phyloP scores from a whole-genome alignment of 768 basidiomycete genomes.

The Gelatoporia subvermispora region DNA sequence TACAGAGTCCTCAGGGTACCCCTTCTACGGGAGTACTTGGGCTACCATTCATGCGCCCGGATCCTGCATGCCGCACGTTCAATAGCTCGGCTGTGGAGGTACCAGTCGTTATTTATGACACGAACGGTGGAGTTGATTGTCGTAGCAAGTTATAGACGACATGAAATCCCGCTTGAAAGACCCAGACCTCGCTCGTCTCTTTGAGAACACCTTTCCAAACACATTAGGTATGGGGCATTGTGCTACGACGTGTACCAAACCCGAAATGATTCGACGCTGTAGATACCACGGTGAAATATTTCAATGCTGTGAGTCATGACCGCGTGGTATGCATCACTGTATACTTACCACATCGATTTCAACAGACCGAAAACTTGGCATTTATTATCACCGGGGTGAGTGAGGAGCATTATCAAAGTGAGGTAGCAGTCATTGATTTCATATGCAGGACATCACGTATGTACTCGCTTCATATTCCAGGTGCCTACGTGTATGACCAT shows the following conservation, averaged over 20 bases:
- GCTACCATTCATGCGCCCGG: conserved; percentile 71
- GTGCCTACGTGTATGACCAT: conserved; percentile 1
- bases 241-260: neutral
- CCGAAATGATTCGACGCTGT: neutral
- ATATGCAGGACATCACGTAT: conserved; percentile 74
- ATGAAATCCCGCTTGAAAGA: conserved; percentile 71
- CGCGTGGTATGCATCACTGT: neutral
- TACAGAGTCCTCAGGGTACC: conserved; percentile 54
- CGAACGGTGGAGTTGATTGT: neutral
- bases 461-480: conserved; percentile 19
- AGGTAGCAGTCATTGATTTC: no score
- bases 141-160: conserved; percentile 66
- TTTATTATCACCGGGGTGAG: conserved; percentile 78
- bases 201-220: conserved; percentile 81
- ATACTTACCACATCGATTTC: neutral
- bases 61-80: conserved; percentile 67
- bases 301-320: conserved; percentile 41
- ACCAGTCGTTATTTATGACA: neutral
- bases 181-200: conserved; percentile 71
- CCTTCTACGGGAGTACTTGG: conserved; percentile 55
- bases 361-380: conserved; percentile 60
- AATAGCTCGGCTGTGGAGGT: conserved; percentile 74
- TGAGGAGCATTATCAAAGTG: no score
- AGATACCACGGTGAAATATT: conserved; percentile 83
- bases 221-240: conserved; percentile 52